Evolutionary conservation across 2,329 filamentous ascomycete species (phyloP).

Genomic region (Arthrobotrys sphaeroides): DNA sequence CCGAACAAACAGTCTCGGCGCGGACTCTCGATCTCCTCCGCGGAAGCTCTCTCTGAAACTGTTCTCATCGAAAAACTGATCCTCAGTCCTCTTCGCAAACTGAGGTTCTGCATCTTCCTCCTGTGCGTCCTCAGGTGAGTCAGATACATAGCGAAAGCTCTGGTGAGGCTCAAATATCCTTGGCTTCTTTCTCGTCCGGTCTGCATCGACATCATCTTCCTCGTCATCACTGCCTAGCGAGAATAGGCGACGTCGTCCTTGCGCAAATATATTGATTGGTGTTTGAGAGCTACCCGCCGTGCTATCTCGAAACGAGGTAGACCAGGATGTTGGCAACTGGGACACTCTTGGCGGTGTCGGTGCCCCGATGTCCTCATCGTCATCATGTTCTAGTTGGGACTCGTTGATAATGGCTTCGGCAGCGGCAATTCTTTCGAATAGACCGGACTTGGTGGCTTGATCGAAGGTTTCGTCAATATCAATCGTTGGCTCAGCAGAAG

Average conservation of each 20-base stretch:
- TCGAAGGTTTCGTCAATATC: slow-evolving; percentile 39
- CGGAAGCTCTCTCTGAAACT: slow-evolving; percentile 41
- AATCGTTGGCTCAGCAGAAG: slow-evolving; percentile 23
- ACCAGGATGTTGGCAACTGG: slow-evolving; percentile 33
- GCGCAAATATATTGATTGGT: slow-evolving; percentile 44
- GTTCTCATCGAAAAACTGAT: slow-evolving; percentile 49
- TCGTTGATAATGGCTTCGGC: slow-evolving; percentile 37
- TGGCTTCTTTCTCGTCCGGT: slow-evolving; percentile 21
- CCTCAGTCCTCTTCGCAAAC: slow-evolving; percentile 1
- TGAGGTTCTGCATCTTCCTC: not conserved
- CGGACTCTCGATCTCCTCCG: slow-evolving; percentile 10
- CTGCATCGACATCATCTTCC: slow-evolving; percentile 31
- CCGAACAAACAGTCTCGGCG: slow-evolving; percentile 33
- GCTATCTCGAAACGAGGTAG: slow-evolving; percentile 34
- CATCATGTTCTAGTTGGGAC: slow-evolving; percentile 25
- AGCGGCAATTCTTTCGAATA: slow-evolving; percentile 46
- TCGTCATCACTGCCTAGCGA: slow-evolving; percentile 38
- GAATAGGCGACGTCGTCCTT: slow-evolving; percentile 39
- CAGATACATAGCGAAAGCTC: slow-evolving; percentile 47
- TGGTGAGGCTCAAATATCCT: slow-evolving; percentile 39
- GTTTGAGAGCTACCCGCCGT: slow-evolving; percentile 9
- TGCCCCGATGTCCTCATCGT: not conserved
- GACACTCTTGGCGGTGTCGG: slow-evolving; percentile 28
- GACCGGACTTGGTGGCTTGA: slow-evolving; percentile 24
- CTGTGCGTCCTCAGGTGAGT: slow-evolving; percentile 11